These are phyloP conservation scores for Pisolithus orientalis DNA, from an alignment of 768 basidiomycete genomes.

Conservation along the genomic window DNA sequence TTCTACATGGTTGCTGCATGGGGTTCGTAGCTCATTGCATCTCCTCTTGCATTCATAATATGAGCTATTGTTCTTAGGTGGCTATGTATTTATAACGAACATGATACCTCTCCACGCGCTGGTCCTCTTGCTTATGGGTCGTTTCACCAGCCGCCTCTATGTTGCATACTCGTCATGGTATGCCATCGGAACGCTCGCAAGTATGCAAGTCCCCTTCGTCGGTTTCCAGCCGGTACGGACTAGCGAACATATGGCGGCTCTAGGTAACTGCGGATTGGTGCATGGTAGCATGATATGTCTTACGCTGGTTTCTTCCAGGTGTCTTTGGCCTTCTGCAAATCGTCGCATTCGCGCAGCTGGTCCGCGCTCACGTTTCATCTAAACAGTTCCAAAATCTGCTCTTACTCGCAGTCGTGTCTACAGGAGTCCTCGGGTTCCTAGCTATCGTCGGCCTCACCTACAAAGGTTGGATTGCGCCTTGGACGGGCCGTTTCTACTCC, in stretches of 20 bases:
- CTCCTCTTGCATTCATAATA: slow-evolving; percentile 6
- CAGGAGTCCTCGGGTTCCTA: slow-evolving; percentile 64
- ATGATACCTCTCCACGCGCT: slow-evolving; percentile 98
- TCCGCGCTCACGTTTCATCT: slow-evolving; percentile 82
- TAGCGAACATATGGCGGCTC: slow-evolving; percentile 97
- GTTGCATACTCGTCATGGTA: slow-evolving; percentile 97
- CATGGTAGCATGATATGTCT: slow-evolving; percentile 2
- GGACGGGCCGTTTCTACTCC: slow-evolving; percentile 99
- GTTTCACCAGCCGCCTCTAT: slow-evolving; percentile 88
- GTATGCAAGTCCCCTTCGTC: slow-evolving; percentile 99
- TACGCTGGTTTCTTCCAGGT: slow-evolving; percentile 36
- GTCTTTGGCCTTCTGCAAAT: slow-evolving; percentile 97
- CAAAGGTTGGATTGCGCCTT: slow-evolving; percentile 94
- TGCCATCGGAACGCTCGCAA: slow-evolving; percentile 91
- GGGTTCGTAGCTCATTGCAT: slow-evolving; percentile 48
- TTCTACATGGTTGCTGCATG: slow-evolving; percentile 99
- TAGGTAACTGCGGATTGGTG: slow-evolving; percentile 48
- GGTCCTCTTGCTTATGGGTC: slow-evolving; percentile 93
- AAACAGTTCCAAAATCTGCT: slow-evolving; percentile 89
- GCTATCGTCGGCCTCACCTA: slow-evolving; percentile 81
- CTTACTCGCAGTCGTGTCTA: slow-evolving; percentile 57
- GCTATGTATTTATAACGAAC: slow-evolving; percentile 99
- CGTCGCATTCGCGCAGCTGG: slow-evolving; percentile 86
- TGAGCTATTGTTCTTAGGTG: slow-evolving; percentile 43
- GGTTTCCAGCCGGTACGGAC: slow-evolving; percentile 98